These are phyloP conservation scores for Salix dunnii DNA, from an alignment of 345 rosid genomes.

Conservation along the genomic window DNA sequence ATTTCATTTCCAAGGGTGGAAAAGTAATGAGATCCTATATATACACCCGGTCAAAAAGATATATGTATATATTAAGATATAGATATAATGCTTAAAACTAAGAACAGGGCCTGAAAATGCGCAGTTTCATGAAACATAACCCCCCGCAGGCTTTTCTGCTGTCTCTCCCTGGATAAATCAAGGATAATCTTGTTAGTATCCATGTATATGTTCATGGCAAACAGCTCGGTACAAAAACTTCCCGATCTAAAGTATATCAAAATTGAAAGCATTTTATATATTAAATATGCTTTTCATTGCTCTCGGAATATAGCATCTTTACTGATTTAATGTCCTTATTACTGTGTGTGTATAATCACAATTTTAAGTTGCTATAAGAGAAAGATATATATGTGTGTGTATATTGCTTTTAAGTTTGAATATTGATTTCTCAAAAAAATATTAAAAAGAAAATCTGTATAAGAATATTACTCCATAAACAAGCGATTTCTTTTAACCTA, in stretches of 20 bases:
- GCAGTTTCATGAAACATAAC: not conserved
- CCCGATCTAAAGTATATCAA: too few relatives aligned
- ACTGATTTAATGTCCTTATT: not conserved
- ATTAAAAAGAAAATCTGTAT: not conserved
- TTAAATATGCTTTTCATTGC: too few relatives aligned
- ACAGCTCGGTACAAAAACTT: not conserved
- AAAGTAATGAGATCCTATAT: too few relatives aligned
- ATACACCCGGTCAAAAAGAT: not conserved
- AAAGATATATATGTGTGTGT: too few relatives aligned
- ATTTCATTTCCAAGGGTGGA: not conserved
- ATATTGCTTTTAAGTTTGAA: not conserved
- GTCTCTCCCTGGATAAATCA: not conserved
- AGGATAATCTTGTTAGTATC: not conserved
- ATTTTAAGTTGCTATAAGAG: too few relatives aligned
- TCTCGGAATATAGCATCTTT: not conserved
- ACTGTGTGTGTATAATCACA: too few relatives aligned
- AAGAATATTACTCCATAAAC: constrained; percentile 15
- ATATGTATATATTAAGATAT: not conserved
- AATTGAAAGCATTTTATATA: too few relatives aligned
- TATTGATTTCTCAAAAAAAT: not conserved
- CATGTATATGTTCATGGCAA: not conserved
- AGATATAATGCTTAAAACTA: not conserved
- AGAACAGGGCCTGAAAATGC: not conserved
- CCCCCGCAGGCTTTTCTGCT: not conserved
- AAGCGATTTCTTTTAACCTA: constrained; percentile 36